Conservation (phyloP, 2,329 filamentous ascomycete genomes). For the Neospermospora avenae region DNA sequence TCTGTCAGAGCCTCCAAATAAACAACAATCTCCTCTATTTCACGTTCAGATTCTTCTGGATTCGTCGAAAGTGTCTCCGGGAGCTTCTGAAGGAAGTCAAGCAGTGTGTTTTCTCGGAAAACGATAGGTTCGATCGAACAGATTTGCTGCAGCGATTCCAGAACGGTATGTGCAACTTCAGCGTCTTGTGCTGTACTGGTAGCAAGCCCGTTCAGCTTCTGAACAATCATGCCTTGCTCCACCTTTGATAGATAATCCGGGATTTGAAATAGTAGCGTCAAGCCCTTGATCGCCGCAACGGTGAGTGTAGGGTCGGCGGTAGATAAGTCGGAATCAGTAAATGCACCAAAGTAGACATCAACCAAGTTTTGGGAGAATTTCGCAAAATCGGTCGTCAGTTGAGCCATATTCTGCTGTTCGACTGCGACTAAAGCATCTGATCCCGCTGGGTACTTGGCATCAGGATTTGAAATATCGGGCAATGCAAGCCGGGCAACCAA, state of each 20-base stretch:
- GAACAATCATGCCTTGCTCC: slow-evolving; percentile 27
- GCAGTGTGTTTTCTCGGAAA: slow-evolving; percentile 27
- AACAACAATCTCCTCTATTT: slow-evolving; percentile 16
- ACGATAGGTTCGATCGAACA: slow-evolving; percentile 22
- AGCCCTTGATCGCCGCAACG: slow-evolving; percentile 27
- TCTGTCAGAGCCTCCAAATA: slow-evolving; percentile 23
- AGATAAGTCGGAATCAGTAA: slow-evolving; percentile 7
- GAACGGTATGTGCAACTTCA: slow-evolving; percentile 21
- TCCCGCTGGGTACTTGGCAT: neutral
- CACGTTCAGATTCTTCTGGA: neutral
- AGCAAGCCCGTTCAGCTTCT: slow-evolving; percentile 26
- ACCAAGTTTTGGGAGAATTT: slow-evolving; percentile 20
- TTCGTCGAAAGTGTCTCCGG: slow-evolving; percentile 19
- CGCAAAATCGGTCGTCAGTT: slow-evolving; percentile 9
- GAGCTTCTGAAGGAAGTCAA: slow-evolving; percentile 26
- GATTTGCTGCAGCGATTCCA: slow-evolving; percentile 27
- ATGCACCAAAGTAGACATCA: slow-evolving; percentile 27
- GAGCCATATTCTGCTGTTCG: neutral
- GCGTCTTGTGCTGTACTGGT: slow-evolving; percentile 10
- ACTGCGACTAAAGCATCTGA: neutral
- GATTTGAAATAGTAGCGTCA: slow-evolving; percentile 27
- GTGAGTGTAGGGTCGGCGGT: slow-evolving; percentile 20
- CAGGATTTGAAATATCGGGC: neutral
- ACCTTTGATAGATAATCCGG: slow-evolving; percentile 23
- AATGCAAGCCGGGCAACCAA: slow-evolving; percentile 25